Conservation (phyloP, 371 early-diverging fungal species). For the Mortierella sp. region DNA sequence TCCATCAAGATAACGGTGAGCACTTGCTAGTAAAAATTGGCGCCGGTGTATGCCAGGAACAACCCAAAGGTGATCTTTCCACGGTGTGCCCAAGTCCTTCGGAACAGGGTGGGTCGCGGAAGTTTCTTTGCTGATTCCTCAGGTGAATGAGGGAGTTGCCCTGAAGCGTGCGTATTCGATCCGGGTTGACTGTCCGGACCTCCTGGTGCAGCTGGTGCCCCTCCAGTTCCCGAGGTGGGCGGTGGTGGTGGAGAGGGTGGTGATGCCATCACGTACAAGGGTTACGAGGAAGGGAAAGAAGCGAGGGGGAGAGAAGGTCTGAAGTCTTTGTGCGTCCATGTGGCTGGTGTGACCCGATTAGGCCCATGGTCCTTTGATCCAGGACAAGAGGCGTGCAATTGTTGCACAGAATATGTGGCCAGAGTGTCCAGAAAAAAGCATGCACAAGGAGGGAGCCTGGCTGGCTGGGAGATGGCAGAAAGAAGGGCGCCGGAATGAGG, state of each 20-base stretch:
- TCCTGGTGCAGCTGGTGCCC: background rate
- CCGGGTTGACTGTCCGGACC: background rate
- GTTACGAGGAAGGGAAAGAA: background rate
- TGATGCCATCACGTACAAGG: slow-evolving; percentile 12
- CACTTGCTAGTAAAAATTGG: slow-evolving; percentile 34
- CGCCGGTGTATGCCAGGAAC: slow-evolving; percentile 38
- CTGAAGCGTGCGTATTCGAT: background rate
- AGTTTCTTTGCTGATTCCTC: background rate
- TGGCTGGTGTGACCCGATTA: no score
- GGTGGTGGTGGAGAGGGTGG: slow-evolving; percentile 13
- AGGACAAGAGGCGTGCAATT: no score
- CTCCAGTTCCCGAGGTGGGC: background rate
- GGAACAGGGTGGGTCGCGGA: slow-evolving; percentile 7
- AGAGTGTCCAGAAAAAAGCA: no score
- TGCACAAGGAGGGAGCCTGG: no score
- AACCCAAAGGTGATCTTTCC: slow-evolving; percentile 48
- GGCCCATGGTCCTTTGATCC: no score
- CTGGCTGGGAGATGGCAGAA: no score
- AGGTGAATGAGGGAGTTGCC: background rate
- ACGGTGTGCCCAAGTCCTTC: slow-evolving; percentile 30
- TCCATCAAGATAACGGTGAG: no score
- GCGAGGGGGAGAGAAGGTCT: background rate
- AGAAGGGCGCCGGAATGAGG: no score
- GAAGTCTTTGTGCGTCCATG: background rate
- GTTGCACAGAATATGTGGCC: no score